Conservation (phyloP, 2,329 filamentous ascomycete genomes). For the Hawksworthiomyces lignivorus region DNA sequence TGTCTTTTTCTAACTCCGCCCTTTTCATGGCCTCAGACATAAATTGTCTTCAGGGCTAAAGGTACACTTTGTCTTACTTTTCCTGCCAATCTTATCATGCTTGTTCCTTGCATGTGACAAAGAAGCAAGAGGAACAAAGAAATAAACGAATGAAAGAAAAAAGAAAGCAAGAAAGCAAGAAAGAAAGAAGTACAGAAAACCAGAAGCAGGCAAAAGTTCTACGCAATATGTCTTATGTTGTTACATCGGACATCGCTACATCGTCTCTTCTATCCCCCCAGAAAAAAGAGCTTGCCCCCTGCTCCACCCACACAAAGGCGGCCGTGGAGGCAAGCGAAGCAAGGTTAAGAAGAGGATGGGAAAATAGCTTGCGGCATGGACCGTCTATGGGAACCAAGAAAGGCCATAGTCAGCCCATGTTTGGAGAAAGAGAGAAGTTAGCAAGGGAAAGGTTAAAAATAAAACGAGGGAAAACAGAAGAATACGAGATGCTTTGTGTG, state of each 20-base stretch:
- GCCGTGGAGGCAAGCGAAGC: background rate
- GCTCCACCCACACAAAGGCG: background rate
- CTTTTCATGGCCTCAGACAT: background rate
- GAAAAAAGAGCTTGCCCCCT: too few relatives aligned
- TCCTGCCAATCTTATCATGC: too few relatives aligned
- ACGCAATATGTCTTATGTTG: too few relatives aligned
- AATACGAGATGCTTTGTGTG: too few relatives aligned
- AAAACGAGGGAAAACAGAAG: too few relatives aligned
- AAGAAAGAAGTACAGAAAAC: too few relatives aligned
- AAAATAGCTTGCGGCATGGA: background rate
- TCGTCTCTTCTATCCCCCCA: background rate
- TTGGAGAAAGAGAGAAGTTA: too few relatives aligned
- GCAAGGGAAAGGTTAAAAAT: too few relatives aligned
- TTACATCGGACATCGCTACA: background rate
- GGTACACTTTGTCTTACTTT: background rate
- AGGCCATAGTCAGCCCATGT: background rate
- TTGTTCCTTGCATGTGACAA: background rate
- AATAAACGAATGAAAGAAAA: background rate
- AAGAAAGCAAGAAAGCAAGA: background rate
- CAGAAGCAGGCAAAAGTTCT: too few relatives aligned
- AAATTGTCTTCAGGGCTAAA: background rate
- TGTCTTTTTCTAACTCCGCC: background rate
- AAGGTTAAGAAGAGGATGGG: background rate
- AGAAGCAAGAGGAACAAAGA: background rate
- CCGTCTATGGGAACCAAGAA: background rate